Evolutionary conservation across 257 asterid genomes (phyloP), one percentile per base, ranked within the genome.

Genomic region (Oldenlandia corymbosa): DNA sequence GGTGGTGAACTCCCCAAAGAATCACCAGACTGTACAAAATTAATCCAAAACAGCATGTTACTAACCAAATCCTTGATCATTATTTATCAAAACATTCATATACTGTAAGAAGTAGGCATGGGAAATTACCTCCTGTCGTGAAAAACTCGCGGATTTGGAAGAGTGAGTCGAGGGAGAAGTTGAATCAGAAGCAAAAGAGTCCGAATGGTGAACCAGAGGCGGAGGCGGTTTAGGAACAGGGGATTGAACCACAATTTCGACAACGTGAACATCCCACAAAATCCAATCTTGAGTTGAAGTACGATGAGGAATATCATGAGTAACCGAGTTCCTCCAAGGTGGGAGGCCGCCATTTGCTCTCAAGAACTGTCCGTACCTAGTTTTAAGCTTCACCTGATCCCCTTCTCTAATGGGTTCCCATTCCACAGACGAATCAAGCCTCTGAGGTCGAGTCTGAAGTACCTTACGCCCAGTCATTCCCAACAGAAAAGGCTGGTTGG

Each of bases 241-340:
- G 14, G 95, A 76, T 17, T 60, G 66, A 65, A 72, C 53, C 58
- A 76, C 64, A 7, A 84, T 73, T 48, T 90, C 99, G 23, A 87
- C 88, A 49, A 87, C 86, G 36, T 87, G 81, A 39, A 90, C 85
- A 74, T 93, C 91, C 99, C 99, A 93, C 5, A 63, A 62, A 64
- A 93, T 72, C 96, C 90, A 93, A 34, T 93, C 99, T 79, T 77
- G 85, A 7, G 97, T 87, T 7, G 76, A 66, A 59, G 91, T 85
- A 76, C 97, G 78, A 36, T 84, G 94, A 2, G 97, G 97, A 10
- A 93, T 84, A 68, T 90, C 97, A 68, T 90, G 99, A 18, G 99
- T 90, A 18, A 93, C 79, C 10, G 97, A 84, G 30, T 93, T 93
- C 74, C 95, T 79, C 97, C 97, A 93, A 61, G 99, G 99, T 23